Evolutionary conservation across 1,139 yeast species (phyloP).

Genomic region (Suhomyces chickasaworum): DNA sequence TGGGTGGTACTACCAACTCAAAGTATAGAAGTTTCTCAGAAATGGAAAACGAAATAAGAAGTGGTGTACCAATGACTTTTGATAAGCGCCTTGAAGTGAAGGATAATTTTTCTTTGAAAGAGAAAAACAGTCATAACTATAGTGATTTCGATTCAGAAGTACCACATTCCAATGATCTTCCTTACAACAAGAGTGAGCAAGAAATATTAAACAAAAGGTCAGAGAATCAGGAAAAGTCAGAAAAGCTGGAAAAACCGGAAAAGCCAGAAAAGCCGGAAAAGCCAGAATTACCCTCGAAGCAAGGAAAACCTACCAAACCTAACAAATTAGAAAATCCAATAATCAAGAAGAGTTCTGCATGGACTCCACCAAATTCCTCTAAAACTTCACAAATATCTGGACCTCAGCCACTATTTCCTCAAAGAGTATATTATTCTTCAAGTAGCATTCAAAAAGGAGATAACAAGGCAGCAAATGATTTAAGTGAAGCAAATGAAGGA

Average conservation of each 20-base stretch:
- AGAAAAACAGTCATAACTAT: too few relatives aligned
- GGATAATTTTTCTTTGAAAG: background rate
- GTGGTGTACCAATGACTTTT: constrained; percentile 6
- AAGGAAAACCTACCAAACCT: too few relatives aligned
- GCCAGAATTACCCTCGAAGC: too few relatives aligned
- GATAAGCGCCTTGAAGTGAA: constrained; percentile 1
- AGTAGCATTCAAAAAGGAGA: constrained; percentile 14
- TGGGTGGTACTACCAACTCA: background rate
- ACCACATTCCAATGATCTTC: background rate
- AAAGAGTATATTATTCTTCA: constrained; percentile 18
- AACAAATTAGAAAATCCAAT: constrained; percentile 1
- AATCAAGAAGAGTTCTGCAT: constrained; percentile 1
- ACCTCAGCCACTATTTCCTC: constrained; percentile 19
- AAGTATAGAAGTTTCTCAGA: constrained; percentile 25
- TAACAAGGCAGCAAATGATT: background rate
- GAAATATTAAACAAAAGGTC: background rate
- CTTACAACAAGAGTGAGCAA: background rate
- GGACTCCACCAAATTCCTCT: constrained; percentile 18
- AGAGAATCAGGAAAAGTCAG: background rate
- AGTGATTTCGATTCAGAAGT: too few relatives aligned
- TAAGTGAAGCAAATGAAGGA: background rate
- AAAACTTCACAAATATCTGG: constrained; percentile 12
- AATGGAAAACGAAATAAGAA: constrained; percentile 24
- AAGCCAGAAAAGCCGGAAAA: background rate
- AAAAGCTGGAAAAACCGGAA: background rate